phyloP scores from a whole-genome alignment of 1,284 basidiomycete species.

The Leucoagaricus sp. region DNA sequence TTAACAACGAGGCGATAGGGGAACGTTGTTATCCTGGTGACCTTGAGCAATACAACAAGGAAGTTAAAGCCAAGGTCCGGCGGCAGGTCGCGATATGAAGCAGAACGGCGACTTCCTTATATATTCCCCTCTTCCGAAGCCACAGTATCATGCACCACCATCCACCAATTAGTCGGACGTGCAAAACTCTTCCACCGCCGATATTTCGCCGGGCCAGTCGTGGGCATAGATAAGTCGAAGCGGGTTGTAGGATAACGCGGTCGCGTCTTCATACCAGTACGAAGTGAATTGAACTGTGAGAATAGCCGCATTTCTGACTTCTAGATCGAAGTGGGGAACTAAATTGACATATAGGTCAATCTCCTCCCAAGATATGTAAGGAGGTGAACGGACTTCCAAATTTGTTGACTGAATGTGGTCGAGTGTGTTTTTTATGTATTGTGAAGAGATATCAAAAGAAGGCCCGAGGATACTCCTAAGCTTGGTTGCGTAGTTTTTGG shows the following conservation, averaged over 20 bases:
- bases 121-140: slow-evolving; percentile 6
- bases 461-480: slow-evolving; percentile 13
- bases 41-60: neutral
- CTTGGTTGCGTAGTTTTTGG: neutral
- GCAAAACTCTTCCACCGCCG: slow-evolving; percentile 1
- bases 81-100: neutral
- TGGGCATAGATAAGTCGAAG: neutral
- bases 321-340: slow-evolving; percentile 4
- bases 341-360: slow-evolving; percentile 8
- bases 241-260: neutral
- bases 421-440: neutral
- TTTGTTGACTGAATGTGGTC: neutral
- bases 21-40: neutral
- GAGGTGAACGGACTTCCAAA: neutral
- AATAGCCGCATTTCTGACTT: neutral
- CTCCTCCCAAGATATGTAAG: neutral
- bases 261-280: neutral
- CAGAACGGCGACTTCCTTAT: slow-evolving; percentile 11
- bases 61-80: slow-evolving; percentile 2
- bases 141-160: slow-evolving; percentile 3
- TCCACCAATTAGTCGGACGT: slow-evolving; percentile 5
- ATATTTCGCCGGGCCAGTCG: slow-evolving; percentile 10
- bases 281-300: neutral
- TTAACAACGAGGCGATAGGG: neutral
- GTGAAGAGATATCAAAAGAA: slow-evolving; percentile 1